Evolutionary conservation across 352 stramenopile genomes (phyloP).

Genomic region (Phytophthora sp.): DNA sequence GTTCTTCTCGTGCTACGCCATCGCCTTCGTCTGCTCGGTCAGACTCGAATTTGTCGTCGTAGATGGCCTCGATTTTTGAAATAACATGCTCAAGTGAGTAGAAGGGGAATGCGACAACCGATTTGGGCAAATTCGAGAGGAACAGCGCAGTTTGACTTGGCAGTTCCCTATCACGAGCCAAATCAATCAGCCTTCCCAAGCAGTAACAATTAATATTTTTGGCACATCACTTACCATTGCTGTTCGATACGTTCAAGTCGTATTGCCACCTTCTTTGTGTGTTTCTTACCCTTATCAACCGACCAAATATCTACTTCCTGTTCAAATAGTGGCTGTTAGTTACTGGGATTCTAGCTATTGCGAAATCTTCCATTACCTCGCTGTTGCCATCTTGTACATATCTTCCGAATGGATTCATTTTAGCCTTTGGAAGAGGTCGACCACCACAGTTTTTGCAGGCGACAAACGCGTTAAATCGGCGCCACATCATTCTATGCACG

Average conservation of each 20-base stretch:
- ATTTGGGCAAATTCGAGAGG: slow-evolving; percentile 76
- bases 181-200: neutral
- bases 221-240: slow-evolving; percentile 45
- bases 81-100: slow-evolving; percentile 60
- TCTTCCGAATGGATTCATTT: slow-evolving; percentile 27
- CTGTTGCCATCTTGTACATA: slow-evolving; percentile 12
- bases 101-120: slow-evolving; percentile 72
- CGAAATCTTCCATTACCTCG: slow-evolving; percentile 19
- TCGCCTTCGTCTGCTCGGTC: slow-evolving; percentile 66
- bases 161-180: slow-evolving; percentile 44
- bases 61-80: slow-evolving; percentile 71
- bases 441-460: slow-evolving; percentile 74
- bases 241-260: slow-evolving; percentile 51
- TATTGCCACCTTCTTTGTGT: slow-evolving; percentile 51
- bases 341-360: neutral
- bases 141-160: slow-evolving; percentile 58
- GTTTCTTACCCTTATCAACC: slow-evolving; percentile 48
- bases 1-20: slow-evolving; percentile 60
- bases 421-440: slow-evolving; percentile 43
- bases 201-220: neutral
- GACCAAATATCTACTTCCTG: slow-evolving; percentile 77
- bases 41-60: slow-evolving; percentile 76
- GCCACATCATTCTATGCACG: slow-evolving; percentile 59
- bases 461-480: slow-evolving; percentile 74
- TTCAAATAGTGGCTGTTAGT: neutral